Evolutionary conservation across 2,329 filamentous ascomycete genomes (phyloP).

Genomic region (Biscogniauxia mediterranea): DNA sequence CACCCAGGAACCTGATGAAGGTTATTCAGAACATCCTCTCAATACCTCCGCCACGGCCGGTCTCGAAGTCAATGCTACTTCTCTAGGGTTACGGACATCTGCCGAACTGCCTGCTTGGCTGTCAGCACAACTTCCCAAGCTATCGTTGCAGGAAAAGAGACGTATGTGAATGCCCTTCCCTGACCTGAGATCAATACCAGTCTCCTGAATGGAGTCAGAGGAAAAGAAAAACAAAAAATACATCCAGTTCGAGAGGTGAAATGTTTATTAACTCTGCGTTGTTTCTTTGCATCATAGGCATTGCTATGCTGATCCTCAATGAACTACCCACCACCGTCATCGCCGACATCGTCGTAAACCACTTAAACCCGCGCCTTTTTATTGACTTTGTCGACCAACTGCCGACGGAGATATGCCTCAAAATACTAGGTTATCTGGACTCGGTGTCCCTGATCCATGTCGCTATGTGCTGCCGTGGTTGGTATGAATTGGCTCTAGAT

Average conservation of each 20-base stretch:
- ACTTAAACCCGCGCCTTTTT: conserved; percentile 79
- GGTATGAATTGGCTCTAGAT: conserved; percentile 80
- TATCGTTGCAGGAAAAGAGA: conserved; percentile 49
- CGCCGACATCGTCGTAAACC: conserved; percentile 70
- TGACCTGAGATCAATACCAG: too few relatives aligned
- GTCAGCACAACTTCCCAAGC: conserved; percentile 46
- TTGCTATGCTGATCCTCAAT: conserved; percentile 75
- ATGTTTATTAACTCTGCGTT: conserved; percentile 10
- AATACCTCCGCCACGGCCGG: conserved; percentile 39
- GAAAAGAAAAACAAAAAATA: too few relatives aligned
- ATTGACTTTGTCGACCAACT: conserved; percentile 87
- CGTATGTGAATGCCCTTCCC: conserved; percentile 36
- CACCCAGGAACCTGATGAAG: conserved; percentile 70
- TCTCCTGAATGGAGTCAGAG: too few relatives aligned
- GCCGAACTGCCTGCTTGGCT: conserved; percentile 51
- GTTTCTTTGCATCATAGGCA: conserved; percentile 52
- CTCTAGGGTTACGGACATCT: conserved; percentile 38
- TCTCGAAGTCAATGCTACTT: conserved; percentile 29
- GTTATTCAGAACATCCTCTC: conserved; percentile 76
- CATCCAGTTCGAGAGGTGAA: conserved; percentile 1
- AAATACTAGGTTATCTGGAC: conserved; percentile 84
- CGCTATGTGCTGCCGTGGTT: conserved; percentile 74
- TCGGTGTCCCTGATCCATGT: conserved; percentile 77
- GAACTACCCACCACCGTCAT: conserved; percentile 78
- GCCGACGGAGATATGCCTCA: conserved; percentile 85